A percentile compares a stretch with the other conserved stretches of the same genome.
These are phyloP conservation scores for Epithele typhae DNA, from an alignment of 768 basidiomycete species.

Conservation along the genomic window DNA sequence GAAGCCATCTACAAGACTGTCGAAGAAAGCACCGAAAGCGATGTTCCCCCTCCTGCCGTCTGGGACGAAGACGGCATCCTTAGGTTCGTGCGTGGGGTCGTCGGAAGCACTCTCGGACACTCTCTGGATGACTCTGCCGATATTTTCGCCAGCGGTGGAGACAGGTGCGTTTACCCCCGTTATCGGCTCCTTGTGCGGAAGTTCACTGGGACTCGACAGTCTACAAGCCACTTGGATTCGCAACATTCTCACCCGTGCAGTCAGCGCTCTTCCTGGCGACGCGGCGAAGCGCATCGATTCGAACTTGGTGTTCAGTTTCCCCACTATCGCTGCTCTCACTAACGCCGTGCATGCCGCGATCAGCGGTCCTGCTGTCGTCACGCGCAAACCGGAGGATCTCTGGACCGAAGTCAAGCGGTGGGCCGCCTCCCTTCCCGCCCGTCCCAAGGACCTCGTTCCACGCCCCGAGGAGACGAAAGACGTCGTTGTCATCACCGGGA, in stretches of 20 bases:
- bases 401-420: constrained; percentile 9
- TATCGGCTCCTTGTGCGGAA: too few species aligned
- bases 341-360: constrained; percentile 8
- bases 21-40: constrained; percentile 29
- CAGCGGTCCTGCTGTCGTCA: not conserved
- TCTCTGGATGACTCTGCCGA: constrained; percentile 30
- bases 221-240: constrained; percentile 32
- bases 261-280: constrained; percentile 19
- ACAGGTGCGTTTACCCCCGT: constrained; percentile 34
- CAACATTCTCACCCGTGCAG: constrained; percentile 26
- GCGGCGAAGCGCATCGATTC: constrained; percentile 21
- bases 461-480: constrained; percentile 8
- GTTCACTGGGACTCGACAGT: too few species aligned
- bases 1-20: constrained; percentile 31
- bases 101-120: constrained; percentile 28
- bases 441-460: not conserved
- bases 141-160: constrained; percentile 37
- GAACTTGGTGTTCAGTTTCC: constrained; percentile 35
- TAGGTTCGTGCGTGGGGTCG: constrained; percentile 30
- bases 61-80: constrained; percentile 24
- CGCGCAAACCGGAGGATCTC: constrained; percentile 1
- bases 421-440: constrained; percentile 3
- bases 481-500: constrained; percentile 30
- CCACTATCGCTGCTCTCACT: constrained; percentile 32
- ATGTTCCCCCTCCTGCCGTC: constrained; percentile 22